Evolutionary conservation across 164 flowering plant species (phyloP), one percentile per base, ranked within the genome.

Genomic region (Litsea cubeba): DNA sequence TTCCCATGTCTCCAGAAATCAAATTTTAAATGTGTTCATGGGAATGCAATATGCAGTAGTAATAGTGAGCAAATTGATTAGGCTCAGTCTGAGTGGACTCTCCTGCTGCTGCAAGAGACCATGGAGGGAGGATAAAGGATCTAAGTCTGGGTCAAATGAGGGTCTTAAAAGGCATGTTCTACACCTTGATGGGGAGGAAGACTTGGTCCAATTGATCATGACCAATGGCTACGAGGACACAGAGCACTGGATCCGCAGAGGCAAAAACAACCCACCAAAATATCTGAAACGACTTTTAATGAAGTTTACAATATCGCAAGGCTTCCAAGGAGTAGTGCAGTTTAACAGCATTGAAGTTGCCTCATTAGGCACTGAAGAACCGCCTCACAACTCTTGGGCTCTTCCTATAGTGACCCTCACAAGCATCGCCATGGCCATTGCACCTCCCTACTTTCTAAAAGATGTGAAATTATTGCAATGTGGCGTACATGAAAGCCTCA

Each of bases 351-450:
- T 71, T 23, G 64, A 71, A 24, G 83, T 89, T 68, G 82, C 86
- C 35, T 78, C 82, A 62, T 8, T 40, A 40, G 46, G 46, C 10
- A 70, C 84, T 11, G 79, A 64, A 17, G 82, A 65, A 76, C 87
- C 85, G 25, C 86, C 90, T 70, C 87, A 85, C 1, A 83, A 87
- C 24, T 79, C 83, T 75, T 90, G 90, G 94, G 85, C 88, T 70
- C 89, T 90, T 67, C 87, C 92, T 24, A 70, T 88, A 26, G 91
- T 82, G 75, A 88, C 92, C 72, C 81, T 88, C 46, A 80, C 88
- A 54, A 83, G 85, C 82, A 85, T 88, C 68, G 46, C 46, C 46
- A 5, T 40, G 8, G 88, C 86, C 46, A 64, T 87, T 46, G 84
- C 92, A 65, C 84, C 85, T 62, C 89, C 91, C 20, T 72, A 77